phyloP scores from a whole-genome alignment of 176 grass and related monocot species.

The Eragrostis curvula region DNA sequence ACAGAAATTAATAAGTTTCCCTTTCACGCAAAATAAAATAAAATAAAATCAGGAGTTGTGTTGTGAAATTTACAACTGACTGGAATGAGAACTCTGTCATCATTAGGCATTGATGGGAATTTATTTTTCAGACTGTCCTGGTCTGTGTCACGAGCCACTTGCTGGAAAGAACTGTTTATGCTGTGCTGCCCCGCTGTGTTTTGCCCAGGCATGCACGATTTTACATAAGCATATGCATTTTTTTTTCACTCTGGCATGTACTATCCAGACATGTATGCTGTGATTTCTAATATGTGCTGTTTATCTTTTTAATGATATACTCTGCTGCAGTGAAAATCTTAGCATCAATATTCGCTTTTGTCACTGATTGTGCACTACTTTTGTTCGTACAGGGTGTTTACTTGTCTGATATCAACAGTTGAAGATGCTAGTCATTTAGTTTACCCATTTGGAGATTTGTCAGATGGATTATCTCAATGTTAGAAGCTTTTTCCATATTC shows the following conservation, averaged over 20 bases:
- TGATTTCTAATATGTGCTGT: constrained; percentile 2
- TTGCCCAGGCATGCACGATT: constrained; percentile 19
- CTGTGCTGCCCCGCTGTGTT: constrained; percentile 12
- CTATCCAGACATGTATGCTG: neutral
- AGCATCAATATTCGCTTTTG: neutral
- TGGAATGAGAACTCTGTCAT: constrained; percentile 40
- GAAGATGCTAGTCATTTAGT: constrained; percentile 43
- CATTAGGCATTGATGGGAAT: constrained; percentile 26
- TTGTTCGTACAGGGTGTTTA: constrained; percentile 33
- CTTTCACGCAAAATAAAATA: neutral
- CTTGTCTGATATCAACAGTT: constrained; percentile 13
- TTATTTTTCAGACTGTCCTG: constrained; percentile 27
- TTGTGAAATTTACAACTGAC: neutral
- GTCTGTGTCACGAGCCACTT: constrained; percentile 8
- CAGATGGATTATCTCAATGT: constrained; percentile 46
- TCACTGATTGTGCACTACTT: constrained; percentile 30
- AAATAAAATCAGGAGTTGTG: neutral
- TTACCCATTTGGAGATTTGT: constrained; percentile 2
- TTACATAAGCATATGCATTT: constrained; percentile 1
- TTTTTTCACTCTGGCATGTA: neutral
- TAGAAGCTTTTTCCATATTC: constrained; percentile 20
- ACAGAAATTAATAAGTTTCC: neutral
- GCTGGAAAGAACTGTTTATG: constrained; percentile 11
- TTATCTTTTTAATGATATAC: constrained; percentile 29
- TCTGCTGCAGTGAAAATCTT: constrained; percentile 16